Evolutionary conservation across 306 rosid species (phyloP), one percentile per base, ranked within the genome.

Genomic region (Gastrolobium villosum): DNA sequence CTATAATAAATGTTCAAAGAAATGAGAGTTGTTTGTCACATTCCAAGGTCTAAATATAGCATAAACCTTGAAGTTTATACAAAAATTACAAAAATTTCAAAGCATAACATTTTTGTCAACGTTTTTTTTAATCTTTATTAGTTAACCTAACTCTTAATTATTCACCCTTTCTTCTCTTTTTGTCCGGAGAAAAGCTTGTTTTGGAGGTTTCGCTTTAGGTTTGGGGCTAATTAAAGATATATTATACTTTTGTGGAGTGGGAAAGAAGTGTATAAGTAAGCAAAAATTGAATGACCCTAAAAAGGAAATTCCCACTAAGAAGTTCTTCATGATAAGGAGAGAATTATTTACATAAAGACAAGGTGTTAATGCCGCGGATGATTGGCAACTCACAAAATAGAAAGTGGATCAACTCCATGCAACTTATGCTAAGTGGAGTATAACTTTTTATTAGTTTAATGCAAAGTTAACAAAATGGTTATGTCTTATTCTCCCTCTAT

Each of bases 251-350:
- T 68, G 71, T 14, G 64, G 79, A 75, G 88, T 72, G 82, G 79
- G 74, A 76, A 76, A 48, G 5, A 49, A 37, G 37, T 75, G 35
- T 65, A 20, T 20, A 20, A 77, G 36, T 40, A 54, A 40, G 36
- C 57, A 31, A 79, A 52, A 71, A 78, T 60, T 59, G 40, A 85
- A 87, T 79, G 88, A 88, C 71, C 53, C 86, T 83, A 75, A 91
- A 65, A 85, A 84, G 93, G 88, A 87, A 89, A 91, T 91, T 87
- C 97, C 94, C 97, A 91, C 96, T 89, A 74, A 79, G 72, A 86
- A 87, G 83, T 84, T 89, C 87, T 84, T 84, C 79, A 82, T 84
- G 82, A 81, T 66, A 77, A 80, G 40, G 65, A 69, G 70, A 73
- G 88, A 88, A 77, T 66, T 86, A 75, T 77, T 85, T 74, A 78